Evolutionary conservation across 2,329 filamentous ascomycete species (phyloP), one percentile per base, ranked within the genome.

Genomic region (Thelonectria blattea): DNA sequence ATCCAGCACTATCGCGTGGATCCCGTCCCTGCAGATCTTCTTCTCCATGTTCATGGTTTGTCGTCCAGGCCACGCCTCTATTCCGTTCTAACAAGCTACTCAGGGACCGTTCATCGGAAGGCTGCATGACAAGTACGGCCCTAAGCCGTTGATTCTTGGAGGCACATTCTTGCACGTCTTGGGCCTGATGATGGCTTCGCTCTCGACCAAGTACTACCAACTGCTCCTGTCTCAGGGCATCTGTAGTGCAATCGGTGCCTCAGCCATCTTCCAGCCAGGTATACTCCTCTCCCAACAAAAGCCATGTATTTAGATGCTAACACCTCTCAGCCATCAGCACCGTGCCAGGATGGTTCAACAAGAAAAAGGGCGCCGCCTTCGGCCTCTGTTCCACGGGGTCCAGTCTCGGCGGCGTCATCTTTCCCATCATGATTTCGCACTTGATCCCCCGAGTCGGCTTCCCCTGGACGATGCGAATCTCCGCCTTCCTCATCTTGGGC

Each of bases 81-180:
- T 18, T 18, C 37, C 5, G 6, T 55, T 39, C 41, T 55, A 10
- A 60, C 12, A 3, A 1, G 24, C 1, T 3, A 5, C 11, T 0
- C 6, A 82, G 64, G 87, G 88, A 0, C 86, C 87, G 0, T 65
- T 91, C 5, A 81, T 88, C 9, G 88, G 89, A 1, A 81, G 80
- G 27, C 62, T 88, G 1, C 89, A 83, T 63, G 89, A 91, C 68
- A 83, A 81, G 56, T 84, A 85, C 55, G 88, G 89, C 0, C 86
- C 88, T 0, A 80, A 82, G n/a, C 81, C 76, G 43, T 74, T 91
- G 0, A 70, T 88, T 0, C 47, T 85, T 0, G 67, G 73, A 14
- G 86, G 86, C 5, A 82, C 80, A 0, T 75, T 87, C 48, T 68
- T 87, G 17, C 83, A 88, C 54, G 81, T 89, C 8, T 83, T 89